Conservation (phyloP, 2,329 filamentous ascomycete species). For the Fusarium sp. region DNA sequence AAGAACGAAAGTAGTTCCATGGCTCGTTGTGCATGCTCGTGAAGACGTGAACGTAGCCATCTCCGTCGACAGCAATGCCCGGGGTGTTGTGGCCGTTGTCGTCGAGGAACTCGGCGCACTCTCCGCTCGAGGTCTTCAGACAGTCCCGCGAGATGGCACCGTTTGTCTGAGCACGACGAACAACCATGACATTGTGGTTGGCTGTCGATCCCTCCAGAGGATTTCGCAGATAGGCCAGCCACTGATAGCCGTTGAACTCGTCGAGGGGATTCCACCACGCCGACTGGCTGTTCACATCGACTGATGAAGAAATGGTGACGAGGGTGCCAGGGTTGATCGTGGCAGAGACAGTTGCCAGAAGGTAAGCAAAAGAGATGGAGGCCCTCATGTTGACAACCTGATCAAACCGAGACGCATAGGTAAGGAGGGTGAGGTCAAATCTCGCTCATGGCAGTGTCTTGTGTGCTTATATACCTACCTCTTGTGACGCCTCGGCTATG, state of each 20-base stretch:
- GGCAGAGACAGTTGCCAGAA: constrained; percentile 18
- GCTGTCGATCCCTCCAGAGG: constrained; percentile 32
- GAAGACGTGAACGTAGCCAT: constrained; percentile 45
- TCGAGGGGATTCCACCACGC: constrained; percentile 45
- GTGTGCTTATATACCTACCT: not conserved
- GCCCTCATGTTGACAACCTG: not conserved
- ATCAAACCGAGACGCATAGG: not conserved
- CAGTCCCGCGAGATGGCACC: constrained; percentile 40
- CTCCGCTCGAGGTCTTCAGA: constrained; percentile 25
- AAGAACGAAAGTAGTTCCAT: constrained; percentile 43
- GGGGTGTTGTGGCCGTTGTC: constrained; percentile 43
- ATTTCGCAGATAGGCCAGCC: constrained; percentile 41
- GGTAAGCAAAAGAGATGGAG: constrained; percentile 7
- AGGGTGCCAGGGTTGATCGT: constrained; percentile 23
- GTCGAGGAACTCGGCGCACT: constrained; percentile 40
- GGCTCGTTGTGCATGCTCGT: constrained; percentile 46
- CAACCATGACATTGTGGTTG: constrained; percentile 45
- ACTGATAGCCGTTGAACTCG: constrained; percentile 40
- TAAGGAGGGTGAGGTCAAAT: not conserved
- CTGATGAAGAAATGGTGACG: constrained; percentile 29
- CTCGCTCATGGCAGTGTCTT: not conserved
- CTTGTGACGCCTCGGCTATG: constrained; percentile 1
- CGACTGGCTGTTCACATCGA: constrained; percentile 40
- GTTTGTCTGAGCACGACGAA: constrained; percentile 28
- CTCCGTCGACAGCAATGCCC: constrained; percentile 37